These are phyloP conservation scores for Millerozyma acaciae DNA, from an alignment of 805 yeast genomes.

Conservation along the genomic window DNA sequence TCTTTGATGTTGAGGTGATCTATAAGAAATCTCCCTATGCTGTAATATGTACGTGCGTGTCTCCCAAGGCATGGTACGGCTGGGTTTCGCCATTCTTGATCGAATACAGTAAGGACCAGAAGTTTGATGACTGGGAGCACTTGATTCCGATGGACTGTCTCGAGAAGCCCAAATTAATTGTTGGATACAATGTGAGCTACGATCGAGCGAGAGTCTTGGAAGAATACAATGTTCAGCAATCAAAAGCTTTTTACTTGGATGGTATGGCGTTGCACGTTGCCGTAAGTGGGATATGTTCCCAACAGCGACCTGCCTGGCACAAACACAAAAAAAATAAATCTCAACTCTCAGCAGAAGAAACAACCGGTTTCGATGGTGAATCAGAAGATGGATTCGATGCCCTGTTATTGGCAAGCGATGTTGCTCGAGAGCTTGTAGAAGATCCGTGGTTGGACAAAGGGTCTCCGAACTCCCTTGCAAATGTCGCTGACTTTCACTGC, in stretches of 20 bases:
- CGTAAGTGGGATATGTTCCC: constrained; percentile 85
- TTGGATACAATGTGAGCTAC: constrained; percentile 89
- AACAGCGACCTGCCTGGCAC: constrained; percentile 78
- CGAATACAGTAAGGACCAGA: constrained; percentile 40
- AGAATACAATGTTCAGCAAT: constrained; percentile 65
- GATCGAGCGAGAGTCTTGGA: constrained; percentile 85
- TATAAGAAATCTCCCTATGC: constrained; percentile 74
- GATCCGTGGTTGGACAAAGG: constrained; percentile 87
- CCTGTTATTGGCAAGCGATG: constrained; percentile 16
- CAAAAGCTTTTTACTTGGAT: constrained; percentile 80
- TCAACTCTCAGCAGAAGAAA: constrained; percentile 13
- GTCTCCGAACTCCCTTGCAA: constrained; percentile 72
- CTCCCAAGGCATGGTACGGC: constrained; percentile 80
- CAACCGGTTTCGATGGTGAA: constrained; percentile 7
- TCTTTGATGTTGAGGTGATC: constrained; percentile 86
- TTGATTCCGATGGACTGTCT: constrained; percentile 69
- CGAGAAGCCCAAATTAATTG: constrained; percentile 49
- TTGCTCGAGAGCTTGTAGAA: constrained; percentile 36
- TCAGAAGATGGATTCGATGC: constrained; percentile 4
- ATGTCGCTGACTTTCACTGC: constrained; percentile 78
- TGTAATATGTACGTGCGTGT: constrained; percentile 74
- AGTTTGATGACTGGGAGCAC: constrained; percentile 46
- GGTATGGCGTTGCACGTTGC: constrained; percentile 94
- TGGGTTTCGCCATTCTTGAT: constrained; percentile 90
- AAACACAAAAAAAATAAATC: constrained; percentile 45